Base-by-base conservation (phyloP, 768 basidiomycete species). In the Lentinus brumalis region DNA sequence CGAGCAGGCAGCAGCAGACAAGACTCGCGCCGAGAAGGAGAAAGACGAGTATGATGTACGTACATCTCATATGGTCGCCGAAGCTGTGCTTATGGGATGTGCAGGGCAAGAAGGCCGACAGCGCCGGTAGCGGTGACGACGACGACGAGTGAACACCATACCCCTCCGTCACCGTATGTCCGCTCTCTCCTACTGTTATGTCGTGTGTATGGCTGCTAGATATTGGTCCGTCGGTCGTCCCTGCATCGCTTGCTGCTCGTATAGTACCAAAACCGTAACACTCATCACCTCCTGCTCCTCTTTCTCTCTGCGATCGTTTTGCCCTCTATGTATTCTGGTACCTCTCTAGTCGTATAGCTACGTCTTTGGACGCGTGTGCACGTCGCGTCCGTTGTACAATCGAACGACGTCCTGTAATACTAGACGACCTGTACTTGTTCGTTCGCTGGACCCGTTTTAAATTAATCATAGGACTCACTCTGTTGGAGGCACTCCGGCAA, bases 1-100 rank as follows among this genome's bases (percentile, higher is more conserved):
- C 60, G 91, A 94, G 56, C 85, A 89, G 74, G 96, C 96, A 50
- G 85, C 88, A 42, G 81, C 83, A 57, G 96, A 98, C 78, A 98
- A 97, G 82, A 73, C 79, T 61, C 85, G 96, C 54, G 93, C 92
- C 32, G 94, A 94, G 68, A 82, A 86, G 58, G 92, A 94, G 74
- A 92, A 92, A 74, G 75, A 76, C 50, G 75, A 73, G 4, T 68
- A 79, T 69, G 71, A 79, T 47, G 81, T 82, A 59, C 57, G 79
- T 74, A 53, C 15, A n/a, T 60, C 7, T 29, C 12, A 1, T 49
- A n/a, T 18, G 4, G 14, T 8, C 15, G 38, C 0, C 14, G 35
- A 49, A 9, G 14, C 1, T 18, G 12, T 26, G 53, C 64, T 29
- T 59, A 66, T 16, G 40, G 16, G 16, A 1, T 31, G 32, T 53